phyloP scores from a whole-genome alignment of 306 rosid species.

The Parietaria judaica region DNA sequence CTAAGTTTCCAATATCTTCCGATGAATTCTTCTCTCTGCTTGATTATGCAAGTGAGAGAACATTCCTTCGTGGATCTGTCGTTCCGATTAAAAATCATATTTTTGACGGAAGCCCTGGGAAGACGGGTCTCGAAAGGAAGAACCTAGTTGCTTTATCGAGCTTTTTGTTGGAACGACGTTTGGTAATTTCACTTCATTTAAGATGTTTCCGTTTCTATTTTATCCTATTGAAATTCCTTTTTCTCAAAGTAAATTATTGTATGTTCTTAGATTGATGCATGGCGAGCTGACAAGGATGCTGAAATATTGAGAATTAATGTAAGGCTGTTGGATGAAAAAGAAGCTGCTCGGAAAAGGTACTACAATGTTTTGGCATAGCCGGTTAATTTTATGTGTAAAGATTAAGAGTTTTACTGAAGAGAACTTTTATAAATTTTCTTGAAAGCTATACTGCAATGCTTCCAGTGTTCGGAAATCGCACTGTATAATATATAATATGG shows the following conservation, averaged over 20 bases:
- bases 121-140: constrained; percentile 63
- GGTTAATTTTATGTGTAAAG: neutral
- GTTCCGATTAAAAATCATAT: constrained; percentile 50
- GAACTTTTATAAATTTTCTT: too few species aligned
- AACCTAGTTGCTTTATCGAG: constrained; percentile 74
- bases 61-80: constrained; percentile 62
- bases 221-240: neutral
- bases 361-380: neutral
- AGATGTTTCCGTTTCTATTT: neutral
- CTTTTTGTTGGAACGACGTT: constrained; percentile 69
- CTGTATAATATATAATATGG: constrained; percentile 3
- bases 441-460: too few species aligned
- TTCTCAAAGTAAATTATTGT: neutral
- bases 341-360: constrained; percentile 81
- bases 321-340: constrained; percentile 84
- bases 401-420: too few species aligned
- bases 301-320: constrained; percentile 79
- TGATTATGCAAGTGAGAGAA: constrained; percentile 79
- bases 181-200: constrained; percentile 38
- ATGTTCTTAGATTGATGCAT: constrained; percentile 52
- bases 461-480: too few species aligned
- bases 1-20: constrained; percentile 57
- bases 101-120: constrained; percentile 71
- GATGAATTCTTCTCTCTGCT: constrained; percentile 58
- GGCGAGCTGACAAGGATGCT: constrained; percentile 80